Evolutionary conservation across 768 basidiomycete genomes (phyloP).

Genomic region (Sarcodon sp.): DNA sequence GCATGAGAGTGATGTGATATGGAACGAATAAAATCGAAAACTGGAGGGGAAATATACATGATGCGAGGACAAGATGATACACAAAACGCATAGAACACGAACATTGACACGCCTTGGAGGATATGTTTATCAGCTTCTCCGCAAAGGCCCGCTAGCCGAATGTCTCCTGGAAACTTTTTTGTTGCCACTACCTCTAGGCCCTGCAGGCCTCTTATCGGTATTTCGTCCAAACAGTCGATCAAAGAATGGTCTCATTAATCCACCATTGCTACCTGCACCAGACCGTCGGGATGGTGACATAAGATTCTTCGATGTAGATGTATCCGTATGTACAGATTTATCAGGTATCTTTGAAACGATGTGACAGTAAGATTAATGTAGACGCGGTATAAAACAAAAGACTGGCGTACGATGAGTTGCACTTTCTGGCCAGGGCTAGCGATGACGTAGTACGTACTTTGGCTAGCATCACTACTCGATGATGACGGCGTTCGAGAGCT

Average conservation of each 20-base stretch:
- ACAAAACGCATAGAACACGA: no score
- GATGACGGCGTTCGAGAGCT: neutral
- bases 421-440: constrained; percentile 64
- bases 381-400: constrained; percentile 6
- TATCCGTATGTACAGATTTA: neutral
- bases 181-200: no score
- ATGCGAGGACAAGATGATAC: no score
- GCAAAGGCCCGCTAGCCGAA: no score
- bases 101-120: no score
- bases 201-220: neutral
- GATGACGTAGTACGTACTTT: constrained; percentile 62
- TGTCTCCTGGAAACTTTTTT: no score
- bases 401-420: constrained; percentile 55
- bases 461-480: neutral
- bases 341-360: neutral
- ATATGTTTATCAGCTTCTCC: no score
- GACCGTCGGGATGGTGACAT: neutral
- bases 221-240: neutral
- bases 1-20: no score
- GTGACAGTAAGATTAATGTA: neutral
- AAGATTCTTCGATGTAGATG: neutral
- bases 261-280: neutral
- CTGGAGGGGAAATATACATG: no score
- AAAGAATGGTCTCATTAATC: neutral
- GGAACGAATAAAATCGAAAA: no score